Base-by-base conservation (phyloP, 1,284 basidiomycete genomes). In the Anthracocystis walkeri region DNA sequence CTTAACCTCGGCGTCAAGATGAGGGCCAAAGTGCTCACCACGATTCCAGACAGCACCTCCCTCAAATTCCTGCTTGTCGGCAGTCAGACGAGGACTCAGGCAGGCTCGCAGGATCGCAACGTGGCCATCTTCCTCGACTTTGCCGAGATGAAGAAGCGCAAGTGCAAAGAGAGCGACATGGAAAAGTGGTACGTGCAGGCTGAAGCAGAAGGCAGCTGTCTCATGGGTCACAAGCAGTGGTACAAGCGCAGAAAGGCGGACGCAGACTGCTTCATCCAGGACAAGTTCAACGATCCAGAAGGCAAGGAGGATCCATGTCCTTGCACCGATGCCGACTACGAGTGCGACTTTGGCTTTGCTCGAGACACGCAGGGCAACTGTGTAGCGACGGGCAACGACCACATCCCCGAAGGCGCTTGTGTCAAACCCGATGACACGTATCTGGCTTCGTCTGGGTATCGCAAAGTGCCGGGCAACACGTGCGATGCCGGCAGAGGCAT, bases 151-250 rank as follows among this genome's bases (percentile, higher is more conserved):
- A 88, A 90, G 59, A 87, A 89, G 50, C 89, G 90, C 41, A 89
- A 95, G 82, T 98, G 96, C 76, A 85, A 65, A 0, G 89, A 91
- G 0, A 40, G 49, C 14, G 97, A 98, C 84, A 92, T 93, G 80
- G 95, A 97, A 86, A 89, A 86, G 65, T 99, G 95, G 95, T 92
- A 93, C 85, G 94, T 93, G 5, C 88, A 92, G 54, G 87, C 89
- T 20, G 86, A 87, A 11, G 87, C 88, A 42, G 89, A 89, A 6
- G 89, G 89, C n/a, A 56, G 57, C 44, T 99, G 96, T 86, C 86
- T 99, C 25, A 95, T 99, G 93, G 96, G 96, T 2, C 93, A 94
- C 85, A 95, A 92, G 92, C 96, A 98, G 91, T 97, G 92, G 91
- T 99, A 97, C 85, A 88, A 87, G 66, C 90, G 96, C 27, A 89